These are phyloP conservation scores for Triticum urartu DNA, from an alignment of 176 grass and related monocot genomes.

Conservation along the genomic window DNA sequence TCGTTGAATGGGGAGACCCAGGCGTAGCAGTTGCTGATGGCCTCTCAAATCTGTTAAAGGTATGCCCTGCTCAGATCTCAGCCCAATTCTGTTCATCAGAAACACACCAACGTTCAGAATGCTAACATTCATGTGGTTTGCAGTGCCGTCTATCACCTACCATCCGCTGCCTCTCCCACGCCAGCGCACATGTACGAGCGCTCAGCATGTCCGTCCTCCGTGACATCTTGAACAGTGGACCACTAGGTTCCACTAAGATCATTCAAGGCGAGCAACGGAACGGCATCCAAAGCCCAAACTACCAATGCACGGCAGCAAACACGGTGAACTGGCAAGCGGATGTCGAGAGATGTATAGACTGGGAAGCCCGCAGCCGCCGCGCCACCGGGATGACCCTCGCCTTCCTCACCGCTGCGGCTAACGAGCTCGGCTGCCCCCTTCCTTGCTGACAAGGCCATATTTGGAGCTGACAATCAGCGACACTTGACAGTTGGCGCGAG, in stretches of 20 bases:
- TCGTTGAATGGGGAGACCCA: slow-evolving; percentile 81
- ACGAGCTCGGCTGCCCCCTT: slow-evolving; percentile 77
- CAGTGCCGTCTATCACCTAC: slow-evolving; percentile 96
- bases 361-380: slow-evolving; percentile 87
- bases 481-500: slow-evolving; percentile 21
- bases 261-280: slow-evolving; percentile 49
- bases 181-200: slow-evolving; percentile 86
- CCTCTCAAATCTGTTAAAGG: slow-evolving; percentile 94
- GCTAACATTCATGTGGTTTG: slow-evolving; percentile 38
- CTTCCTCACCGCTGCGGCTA: slow-evolving; percentile 64
- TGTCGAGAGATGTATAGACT: slow-evolving; percentile 78
- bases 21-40: slow-evolving; percentile 84
- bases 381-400: slow-evolving; percentile 73
- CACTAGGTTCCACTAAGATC: slow-evolving; percentile 35
- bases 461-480: background rate
- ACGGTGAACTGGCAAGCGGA: slow-evolving; percentile 78
- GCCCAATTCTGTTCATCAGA: background rate
- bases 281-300: slow-evolving; percentile 51
- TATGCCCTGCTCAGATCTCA: slow-evolving; percentile 7
- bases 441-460: slow-evolving; percentile 42
- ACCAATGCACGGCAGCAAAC: slow-evolving; percentile 50
- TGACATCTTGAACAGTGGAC: slow-evolving; percentile 70
- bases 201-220: slow-evolving; percentile 91
- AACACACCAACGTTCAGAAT: background rate
- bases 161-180: slow-evolving; percentile 90